phyloP scores from a whole-genome alignment of 345 rosid species.

The Iberis pinnata region DNA sequence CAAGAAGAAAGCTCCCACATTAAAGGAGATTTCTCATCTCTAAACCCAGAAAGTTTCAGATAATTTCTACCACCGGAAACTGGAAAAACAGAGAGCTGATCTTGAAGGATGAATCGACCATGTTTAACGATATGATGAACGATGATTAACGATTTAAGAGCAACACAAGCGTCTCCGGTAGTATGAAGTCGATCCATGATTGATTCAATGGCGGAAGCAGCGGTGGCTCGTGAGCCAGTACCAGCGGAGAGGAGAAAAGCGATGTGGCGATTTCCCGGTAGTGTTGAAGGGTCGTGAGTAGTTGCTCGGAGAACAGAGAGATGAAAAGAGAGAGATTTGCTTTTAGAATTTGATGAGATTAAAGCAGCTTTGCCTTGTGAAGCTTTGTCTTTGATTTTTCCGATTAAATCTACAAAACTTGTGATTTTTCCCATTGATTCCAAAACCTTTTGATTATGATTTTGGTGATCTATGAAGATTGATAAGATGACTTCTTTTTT shows the following conservation, averaged over 20 bases:
- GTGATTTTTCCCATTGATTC: slow-evolving; percentile 43
- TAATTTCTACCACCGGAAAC: slow-evolving; percentile 72
- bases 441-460: not conserved
- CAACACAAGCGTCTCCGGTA: slow-evolving; percentile 64
- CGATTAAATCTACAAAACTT: slow-evolving; percentile 49
- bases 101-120: slow-evolving; percentile 82
- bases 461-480: not conserved
- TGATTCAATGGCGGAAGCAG: slow-evolving; percentile 52
- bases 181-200: slow-evolving; percentile 87
- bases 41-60: slow-evolving; percentile 67
- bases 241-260: slow-evolving; percentile 59
- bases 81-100: slow-evolving; percentile 78
- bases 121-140: slow-evolving; percentile 55
- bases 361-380: slow-evolving; percentile 78
- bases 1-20: slow-evolving; percentile 82
- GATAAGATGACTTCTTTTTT: not conserved
- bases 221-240: slow-evolving; percentile 64
- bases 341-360: slow-evolving; percentile 39
- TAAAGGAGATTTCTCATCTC: slow-evolving; percentile 49
- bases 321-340: slow-evolving; percentile 39
- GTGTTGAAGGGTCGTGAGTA: slow-evolving; percentile 54
- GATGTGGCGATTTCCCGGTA: slow-evolving; percentile 49
- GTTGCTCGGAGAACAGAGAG: slow-evolving; percentile 72
- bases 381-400: slow-evolving; percentile 62
- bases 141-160: slow-evolving; percentile 64